Conservation (phyloP, 129 eudicot species). For the Flaveria brownii region DNA sequence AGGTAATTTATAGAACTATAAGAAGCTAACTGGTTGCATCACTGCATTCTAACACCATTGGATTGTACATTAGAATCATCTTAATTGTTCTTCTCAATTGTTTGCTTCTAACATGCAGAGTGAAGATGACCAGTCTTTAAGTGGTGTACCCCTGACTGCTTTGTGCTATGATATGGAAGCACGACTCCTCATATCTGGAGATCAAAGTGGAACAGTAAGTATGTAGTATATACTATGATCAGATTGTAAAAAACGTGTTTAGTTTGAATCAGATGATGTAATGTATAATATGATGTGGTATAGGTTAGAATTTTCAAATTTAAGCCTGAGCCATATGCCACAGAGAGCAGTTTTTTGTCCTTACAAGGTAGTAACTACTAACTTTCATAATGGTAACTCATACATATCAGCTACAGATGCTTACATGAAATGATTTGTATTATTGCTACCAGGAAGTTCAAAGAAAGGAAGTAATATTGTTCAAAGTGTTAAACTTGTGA, state of each 20-base stretch:
- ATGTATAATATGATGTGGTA: conserved; percentile 32
- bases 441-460: conserved; percentile 63
- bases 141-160: conserved; percentile 75
- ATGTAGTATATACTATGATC: conserved; percentile 26
- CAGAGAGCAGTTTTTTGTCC: conserved; percentile 68
- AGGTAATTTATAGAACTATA: conserved; percentile 46
- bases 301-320: conserved; percentile 77
- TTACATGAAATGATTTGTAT: not conserved
- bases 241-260: not conserved
- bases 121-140: conserved; percentile 67
- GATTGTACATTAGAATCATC: conserved; percentile 2
- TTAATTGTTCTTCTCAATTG: not conserved
- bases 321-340: conserved; percentile 72
- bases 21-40: not conserved
- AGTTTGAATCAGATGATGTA: conserved; percentile 13
- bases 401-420: not conserved
- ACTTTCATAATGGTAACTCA: conserved; percentile 6
- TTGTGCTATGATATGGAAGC: conserved; percentile 53
- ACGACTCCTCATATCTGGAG: conserved; percentile 82
- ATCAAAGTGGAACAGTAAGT: conserved; percentile 84
- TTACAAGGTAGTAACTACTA: conserved; percentile 63
- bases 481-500: conserved; percentile 57
- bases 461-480: conserved; percentile 85
- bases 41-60: not conserved
- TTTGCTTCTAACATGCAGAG: conserved; percentile 46